Evolutionary conservation across 306 rosid species (phyloP).

Genomic region (Rosa lucieae): DNA sequence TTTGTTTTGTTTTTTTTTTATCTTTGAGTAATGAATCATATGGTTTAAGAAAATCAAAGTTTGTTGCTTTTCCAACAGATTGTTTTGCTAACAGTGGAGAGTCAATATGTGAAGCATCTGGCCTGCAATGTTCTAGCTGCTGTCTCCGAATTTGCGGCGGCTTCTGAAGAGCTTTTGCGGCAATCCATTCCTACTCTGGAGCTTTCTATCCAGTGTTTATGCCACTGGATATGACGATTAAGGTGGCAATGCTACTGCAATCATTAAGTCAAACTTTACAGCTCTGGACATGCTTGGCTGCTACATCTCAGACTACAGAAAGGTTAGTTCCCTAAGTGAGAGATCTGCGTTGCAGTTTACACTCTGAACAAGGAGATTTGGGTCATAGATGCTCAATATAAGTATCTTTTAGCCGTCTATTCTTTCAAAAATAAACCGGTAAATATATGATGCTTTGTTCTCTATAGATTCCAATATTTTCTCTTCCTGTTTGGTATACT

Average conservation of each 20-base stretch:
- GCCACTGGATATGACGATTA: background rate
- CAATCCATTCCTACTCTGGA: too few relatives aligned
- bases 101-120: conserved; percentile 40
- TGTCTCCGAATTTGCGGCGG: conserved; percentile 26
- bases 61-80: conserved; percentile 29
- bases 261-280: background rate
- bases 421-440: too few relatives aligned
- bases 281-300: background rate
- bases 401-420: background rate
- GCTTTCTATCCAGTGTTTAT: background rate
- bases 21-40: background rate
- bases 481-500: too few relatives aligned
- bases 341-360: background rate
- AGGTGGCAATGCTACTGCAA: background rate
- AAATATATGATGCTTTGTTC: too few relatives aligned
- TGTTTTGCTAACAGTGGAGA: conserved; percentile 26
- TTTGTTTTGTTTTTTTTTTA: background rate
- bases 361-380: background rate
- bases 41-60: background rate
- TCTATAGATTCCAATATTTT: too few relatives aligned
- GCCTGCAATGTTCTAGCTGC: conserved; percentile 34
- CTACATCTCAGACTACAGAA: background rate
- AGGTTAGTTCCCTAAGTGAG: background rate
- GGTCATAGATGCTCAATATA: background rate
- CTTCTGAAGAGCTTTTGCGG: conserved; percentile 1